These are phyloP conservation scores for Syncephalastrum racemosum DNA, from an alignment of 371 early-diverging fungal genomes.

Conservation along the genomic window DNA sequence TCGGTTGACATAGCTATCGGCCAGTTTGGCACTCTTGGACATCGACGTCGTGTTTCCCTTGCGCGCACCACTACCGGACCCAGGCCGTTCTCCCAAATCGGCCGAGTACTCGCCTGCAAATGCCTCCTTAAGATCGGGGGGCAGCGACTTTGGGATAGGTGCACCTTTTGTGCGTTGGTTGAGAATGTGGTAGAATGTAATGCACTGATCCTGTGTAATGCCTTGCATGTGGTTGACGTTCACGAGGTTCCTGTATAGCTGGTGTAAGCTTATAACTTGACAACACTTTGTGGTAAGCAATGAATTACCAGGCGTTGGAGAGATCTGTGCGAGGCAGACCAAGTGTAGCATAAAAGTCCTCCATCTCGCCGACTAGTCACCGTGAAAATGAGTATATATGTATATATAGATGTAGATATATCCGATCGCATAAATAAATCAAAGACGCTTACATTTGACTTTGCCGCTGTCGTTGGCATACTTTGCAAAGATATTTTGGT, in stretches of 20 bases:
- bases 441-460: conserved; percentile 55
- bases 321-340: conserved; percentile 60
- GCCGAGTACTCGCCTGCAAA: conserved; percentile 58
- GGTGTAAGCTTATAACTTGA: too few species aligned
- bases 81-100: conserved; percentile 50
- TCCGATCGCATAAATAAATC: too few species aligned
- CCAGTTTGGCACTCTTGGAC: conserved; percentile 48
- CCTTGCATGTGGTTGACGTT: conserved; percentile 65
- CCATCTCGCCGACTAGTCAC: conserved; percentile 55
- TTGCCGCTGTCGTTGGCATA: conserved; percentile 62
- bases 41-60: conserved; percentile 48
- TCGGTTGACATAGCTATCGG: conserved; percentile 53
- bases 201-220: conserved; percentile 64
- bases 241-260: conserved; percentile 46
- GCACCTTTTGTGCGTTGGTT: conserved; percentile 56
- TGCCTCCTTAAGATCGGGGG: conserved; percentile 50
- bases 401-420: background rate
- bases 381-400: background rate
- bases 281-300: too few species aligned
- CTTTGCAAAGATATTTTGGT: conserved; percentile 63
- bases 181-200: conserved; percentile 61
- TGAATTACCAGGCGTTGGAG: conserved; percentile 56
- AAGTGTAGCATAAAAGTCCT: conserved; percentile 60
- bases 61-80: conserved; percentile 46
- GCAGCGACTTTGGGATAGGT: conserved; percentile 42